Evolutionary conservation across 352 stramenopile species (phyloP).

Genomic region (Globisporangium acanthophoron): DNA sequence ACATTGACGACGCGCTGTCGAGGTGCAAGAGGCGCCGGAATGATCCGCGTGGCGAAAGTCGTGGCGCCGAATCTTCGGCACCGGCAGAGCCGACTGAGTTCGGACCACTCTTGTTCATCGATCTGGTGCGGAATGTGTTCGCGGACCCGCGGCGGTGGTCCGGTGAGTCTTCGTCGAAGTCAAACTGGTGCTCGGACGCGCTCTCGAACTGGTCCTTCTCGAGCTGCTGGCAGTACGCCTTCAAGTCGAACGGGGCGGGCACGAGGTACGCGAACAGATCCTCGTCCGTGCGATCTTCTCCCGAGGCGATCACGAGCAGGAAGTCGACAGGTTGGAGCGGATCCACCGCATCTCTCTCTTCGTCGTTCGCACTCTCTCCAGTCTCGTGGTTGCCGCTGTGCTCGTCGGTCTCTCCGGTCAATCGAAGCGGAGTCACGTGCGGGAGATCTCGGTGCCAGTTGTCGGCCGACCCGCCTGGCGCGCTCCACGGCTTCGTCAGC

Average conservation of each 20-base stretch:
- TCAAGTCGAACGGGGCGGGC: slow-evolving; percentile 73
- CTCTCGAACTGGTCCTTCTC: slow-evolving; percentile 58
- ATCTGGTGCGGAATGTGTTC: slow-evolving; percentile 1
- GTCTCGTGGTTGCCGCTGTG: not conserved
- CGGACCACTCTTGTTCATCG: slow-evolving; percentile 20
- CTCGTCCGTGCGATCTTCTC: slow-evolving; percentile 79
- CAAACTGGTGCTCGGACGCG: slow-evolving; percentile 13
- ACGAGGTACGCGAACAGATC: slow-evolving; percentile 77
- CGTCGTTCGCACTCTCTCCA: not conserved
- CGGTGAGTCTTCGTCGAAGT: slow-evolving; percentile 4
- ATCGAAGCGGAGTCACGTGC: slow-evolving; percentile 8
- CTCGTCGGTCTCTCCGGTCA: slow-evolving; percentile 1
- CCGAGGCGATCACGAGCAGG: slow-evolving; percentile 78
- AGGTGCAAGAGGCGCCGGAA: slow-evolving; percentile 42
- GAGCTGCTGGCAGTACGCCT: slow-evolving; percentile 70
- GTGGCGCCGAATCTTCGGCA: slow-evolving; percentile 16
- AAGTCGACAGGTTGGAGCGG: slow-evolving; percentile 53
- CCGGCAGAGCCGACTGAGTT: slow-evolving; percentile 15
- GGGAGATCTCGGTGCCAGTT: slow-evolving; percentile 2
- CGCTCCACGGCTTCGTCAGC: slow-evolving; percentile 32
- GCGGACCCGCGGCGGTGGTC: not conserved
- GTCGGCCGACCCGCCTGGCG: not conserved
- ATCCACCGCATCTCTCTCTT: not conserved
- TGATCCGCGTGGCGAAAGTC: slow-evolving; percentile 36
- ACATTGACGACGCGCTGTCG: slow-evolving; percentile 19